Conservation (phyloP, 2,329 filamentous ascomycete species). For the Diaporthe ilicicola region DNA sequence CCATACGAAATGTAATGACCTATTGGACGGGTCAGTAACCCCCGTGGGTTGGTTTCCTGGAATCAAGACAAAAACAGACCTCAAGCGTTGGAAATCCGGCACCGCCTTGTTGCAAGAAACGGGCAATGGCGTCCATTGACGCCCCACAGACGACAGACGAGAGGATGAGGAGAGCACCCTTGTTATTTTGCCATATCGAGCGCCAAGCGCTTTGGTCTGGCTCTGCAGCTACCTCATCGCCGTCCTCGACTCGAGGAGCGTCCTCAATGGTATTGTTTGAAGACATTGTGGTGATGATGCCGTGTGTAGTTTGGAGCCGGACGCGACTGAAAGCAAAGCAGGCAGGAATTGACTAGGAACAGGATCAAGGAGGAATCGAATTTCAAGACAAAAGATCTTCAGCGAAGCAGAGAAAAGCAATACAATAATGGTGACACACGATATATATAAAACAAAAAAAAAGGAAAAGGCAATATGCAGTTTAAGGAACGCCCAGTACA, state of each 20-base stretch:
- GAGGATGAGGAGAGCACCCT: conserved; percentile 31
- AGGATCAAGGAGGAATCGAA: not conserved
- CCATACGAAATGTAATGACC: conserved; percentile 31
- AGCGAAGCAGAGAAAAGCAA: not conserved
- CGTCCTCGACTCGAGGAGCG: not conserved
- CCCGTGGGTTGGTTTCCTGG: not conserved
- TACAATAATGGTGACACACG: not conserved
- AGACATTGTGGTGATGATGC: conserved; percentile 8
- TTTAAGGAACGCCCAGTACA: not conserved
- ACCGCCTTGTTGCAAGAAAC: conserved; percentile 30
- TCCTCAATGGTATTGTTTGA: not conserved
- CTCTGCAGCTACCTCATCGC: not conserved
- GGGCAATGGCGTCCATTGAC: conserved; percentile 31
- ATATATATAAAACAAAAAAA: no score
- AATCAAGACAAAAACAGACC: not conserved
- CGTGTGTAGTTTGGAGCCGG: not conserved
- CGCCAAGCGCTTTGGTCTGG: conserved; percentile 15
- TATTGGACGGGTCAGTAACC: not conserved
- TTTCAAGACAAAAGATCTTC: not conserved
- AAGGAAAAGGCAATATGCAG: not conserved
- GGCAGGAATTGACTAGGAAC: not conserved
- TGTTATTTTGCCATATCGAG: conserved; percentile 30
- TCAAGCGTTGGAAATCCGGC: conserved; percentile 29
- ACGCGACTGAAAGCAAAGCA: not conserved
- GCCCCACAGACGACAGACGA: conserved; percentile 28